Conservation (phyloP, 352 stramenopile genomes). For the Pelagophyceae sp. region DNA sequence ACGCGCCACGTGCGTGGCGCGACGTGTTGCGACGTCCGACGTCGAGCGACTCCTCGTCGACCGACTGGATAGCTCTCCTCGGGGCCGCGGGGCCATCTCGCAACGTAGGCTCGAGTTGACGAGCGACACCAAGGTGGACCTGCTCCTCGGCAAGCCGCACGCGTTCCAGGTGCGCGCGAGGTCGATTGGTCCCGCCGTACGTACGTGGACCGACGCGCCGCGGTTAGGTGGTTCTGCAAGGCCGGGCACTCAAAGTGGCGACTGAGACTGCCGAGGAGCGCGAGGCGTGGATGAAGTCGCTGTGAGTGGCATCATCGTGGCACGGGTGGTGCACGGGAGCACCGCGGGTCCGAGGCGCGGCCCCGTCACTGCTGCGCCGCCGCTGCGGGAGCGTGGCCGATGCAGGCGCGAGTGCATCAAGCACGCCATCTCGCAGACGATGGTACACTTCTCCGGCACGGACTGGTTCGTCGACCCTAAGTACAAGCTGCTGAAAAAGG, state of each 20-base stretch:
- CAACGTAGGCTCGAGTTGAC: background rate
- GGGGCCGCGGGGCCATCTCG: too few species aligned
- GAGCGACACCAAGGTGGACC: constrained; percentile 2
- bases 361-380: too few species aligned
- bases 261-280: background rate
- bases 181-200: too few species aligned
- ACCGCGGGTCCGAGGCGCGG: too few species aligned
- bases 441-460: constrained; percentile 8
- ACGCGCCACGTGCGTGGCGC: background rate
- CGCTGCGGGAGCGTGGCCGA: too few species aligned
- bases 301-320: background rate
- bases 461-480: constrained; percentile 15
- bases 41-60: too few species aligned
- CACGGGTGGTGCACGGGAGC: too few species aligned
- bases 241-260: background rate
- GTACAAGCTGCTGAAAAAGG: constrained; percentile 6
- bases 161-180: constrained; percentile 10
- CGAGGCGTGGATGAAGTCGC: constrained; percentile 4
- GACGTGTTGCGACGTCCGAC: too few species aligned
- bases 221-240: background rate
- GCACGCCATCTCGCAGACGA: background rate
- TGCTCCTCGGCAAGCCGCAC: constrained; percentile 9
- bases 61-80: too few species aligned
- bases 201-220: too few species aligned
- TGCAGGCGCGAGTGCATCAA: background rate